Evolutionary conservation across 2,329 filamentous ascomycete genomes (phyloP).

Genomic region (Fonsecaea erecta): DNA sequence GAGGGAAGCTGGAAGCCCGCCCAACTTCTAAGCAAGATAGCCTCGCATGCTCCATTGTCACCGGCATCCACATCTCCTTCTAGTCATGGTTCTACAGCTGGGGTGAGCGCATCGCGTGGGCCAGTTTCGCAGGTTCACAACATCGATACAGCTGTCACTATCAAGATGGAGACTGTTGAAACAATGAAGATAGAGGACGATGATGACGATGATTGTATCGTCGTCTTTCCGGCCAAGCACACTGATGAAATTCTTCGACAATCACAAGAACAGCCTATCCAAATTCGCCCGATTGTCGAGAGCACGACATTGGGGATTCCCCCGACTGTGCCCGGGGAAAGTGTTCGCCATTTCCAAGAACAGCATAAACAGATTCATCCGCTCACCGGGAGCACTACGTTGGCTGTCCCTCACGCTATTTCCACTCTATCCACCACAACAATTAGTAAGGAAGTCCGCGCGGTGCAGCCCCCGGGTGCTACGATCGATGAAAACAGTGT

Average conservation of each 20-base stretch:
- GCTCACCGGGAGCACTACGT: not conserved
- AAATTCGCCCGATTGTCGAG: not conserved
- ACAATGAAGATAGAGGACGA: slow-evolving; percentile 35
- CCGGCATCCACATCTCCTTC: slow-evolving; percentile 35
- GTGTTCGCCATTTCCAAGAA: not conserved
- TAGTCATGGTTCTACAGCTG: slow-evolving; percentile 27
- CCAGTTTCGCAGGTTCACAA: not conserved
- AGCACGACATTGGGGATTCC: slow-evolving; percentile 1
- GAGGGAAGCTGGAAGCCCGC: slow-evolving; percentile 27
- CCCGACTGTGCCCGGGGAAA: slow-evolving; percentile 25
- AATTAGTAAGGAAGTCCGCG: slow-evolving; percentile 28
- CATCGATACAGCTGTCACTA: slow-evolving; percentile 23
- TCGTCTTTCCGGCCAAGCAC: not conserved
- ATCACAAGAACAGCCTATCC: not conserved
- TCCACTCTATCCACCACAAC: slow-evolving; percentile 35
- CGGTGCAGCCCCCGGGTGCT: not conserved
- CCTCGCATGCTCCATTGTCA: slow-evolving; percentile 22
- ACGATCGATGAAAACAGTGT: slow-evolving; percentile 19
- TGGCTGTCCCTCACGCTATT: slow-evolving; percentile 24
- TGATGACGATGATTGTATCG: slow-evolving; percentile 25
- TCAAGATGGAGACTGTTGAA: slow-evolving; percentile 37
- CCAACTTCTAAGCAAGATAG: slow-evolving; percentile 24
- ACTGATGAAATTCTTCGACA: not conserved
- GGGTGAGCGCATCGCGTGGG: not conserved
- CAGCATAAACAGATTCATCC: not conserved